Evolutionary conservation across 1,284 basidiomycete species (phyloP), one percentile per base, ranked within the genome.

Genomic region (Psilocybe mexicana): DNA sequence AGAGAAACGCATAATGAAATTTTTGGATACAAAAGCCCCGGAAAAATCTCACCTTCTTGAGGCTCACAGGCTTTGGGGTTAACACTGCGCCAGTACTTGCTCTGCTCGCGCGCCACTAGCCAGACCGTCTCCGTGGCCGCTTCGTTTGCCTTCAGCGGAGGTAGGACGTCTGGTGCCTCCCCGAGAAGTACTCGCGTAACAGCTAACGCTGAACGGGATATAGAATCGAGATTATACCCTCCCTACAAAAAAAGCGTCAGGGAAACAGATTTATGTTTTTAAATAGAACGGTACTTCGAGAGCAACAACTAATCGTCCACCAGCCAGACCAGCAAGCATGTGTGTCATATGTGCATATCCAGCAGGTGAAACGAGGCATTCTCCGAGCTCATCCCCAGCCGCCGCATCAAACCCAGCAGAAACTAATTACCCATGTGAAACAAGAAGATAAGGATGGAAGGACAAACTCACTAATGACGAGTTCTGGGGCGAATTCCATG

Each of bases 341-440:
- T 98, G 92, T 2, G 97, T 98, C 96, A 99, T 98, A 68, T 98
- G 96, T 0, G 95, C 95, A 71, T 95, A 99, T 1, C 95, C 96
- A n/a, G 87, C 83, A 0, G 97, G 97, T 1, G 92, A 85, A 57
- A 99, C 96, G 62, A 87, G 79, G 69, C 95, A 98, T 73, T 88
- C 88, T 25, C 97, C 97, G 4, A 99, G 84, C 46, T 88, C 84
- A 70, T 99, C 97, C 1, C 96, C 96, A 30, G 85, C 84, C 0
- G 97, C 97, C 4, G 97, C 96, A 69, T 99, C 97, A 67, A 98
- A 99, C 2, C 97, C 97, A 18, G 97, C 94, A 12, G 96, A 98
- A 67, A 99, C 95, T 97, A 51, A 1, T 42, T 49, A 52, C 26
- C 14, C 38, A 30, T 50, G 42, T 6, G 26, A 45, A 55, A 2